These are phyloP conservation scores for Melaleuca quinquenervia DNA, from an alignment of 345 rosid species.

Conservation along the genomic window DNA sequence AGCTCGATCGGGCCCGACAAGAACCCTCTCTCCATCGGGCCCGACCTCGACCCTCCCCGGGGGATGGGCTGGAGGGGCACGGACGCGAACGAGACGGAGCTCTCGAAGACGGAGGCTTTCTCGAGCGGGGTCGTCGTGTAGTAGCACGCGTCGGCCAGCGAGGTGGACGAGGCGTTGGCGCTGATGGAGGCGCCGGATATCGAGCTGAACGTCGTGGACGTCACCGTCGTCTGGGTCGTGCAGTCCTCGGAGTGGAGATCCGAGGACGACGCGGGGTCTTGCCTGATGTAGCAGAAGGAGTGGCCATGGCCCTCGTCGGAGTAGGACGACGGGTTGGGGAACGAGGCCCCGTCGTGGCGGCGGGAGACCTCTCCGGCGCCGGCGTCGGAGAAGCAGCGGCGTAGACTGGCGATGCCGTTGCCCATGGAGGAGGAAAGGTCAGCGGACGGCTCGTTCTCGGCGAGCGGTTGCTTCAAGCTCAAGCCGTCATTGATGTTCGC, in stretches of 20 bases:
- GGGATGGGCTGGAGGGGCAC: constrained; percentile 88
- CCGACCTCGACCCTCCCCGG: constrained; percentile 29
- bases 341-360: constrained; percentile 35
- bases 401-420: constrained; percentile 42
- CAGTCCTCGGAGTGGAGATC: constrained; percentile 13
- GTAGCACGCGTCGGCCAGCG: constrained; percentile 25
- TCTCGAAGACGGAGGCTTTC: constrained; percentile 67
- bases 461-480: neutral
- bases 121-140: constrained; percentile 29
- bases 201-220: constrained; percentile 40
- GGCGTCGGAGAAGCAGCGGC: constrained; percentile 35
- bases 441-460: neutral
- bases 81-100: constrained; percentile 79
- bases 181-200: constrained; percentile 95
- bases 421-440: constrained; percentile 34
- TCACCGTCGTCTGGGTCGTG: neutral
- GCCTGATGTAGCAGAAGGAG: constrained; percentile 72
- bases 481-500: neutral
- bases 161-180: constrained; percentile 72
- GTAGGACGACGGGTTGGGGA: neutral
- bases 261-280: constrained; percentile 32
- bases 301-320: constrained; percentile 60
- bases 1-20: constrained; percentile 35
- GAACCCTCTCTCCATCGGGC: constrained; percentile 37
- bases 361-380: constrained; percentile 43